Evolutionary conservation across 106 monocot genomes (phyloP).

Genomic region (Posidonia australis): DNA sequence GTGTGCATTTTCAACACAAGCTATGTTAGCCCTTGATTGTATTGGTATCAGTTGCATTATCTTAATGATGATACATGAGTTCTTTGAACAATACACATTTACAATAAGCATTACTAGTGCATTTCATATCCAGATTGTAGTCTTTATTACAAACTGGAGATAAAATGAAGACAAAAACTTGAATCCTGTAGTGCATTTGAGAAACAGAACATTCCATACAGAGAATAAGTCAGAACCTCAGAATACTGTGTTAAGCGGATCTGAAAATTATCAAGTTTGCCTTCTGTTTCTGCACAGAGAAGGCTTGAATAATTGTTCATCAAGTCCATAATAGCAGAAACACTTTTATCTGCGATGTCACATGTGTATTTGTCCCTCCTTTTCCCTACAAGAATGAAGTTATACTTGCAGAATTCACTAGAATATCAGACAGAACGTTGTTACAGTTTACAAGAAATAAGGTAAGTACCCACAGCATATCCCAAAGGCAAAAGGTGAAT

Average conservation of each 20-base stretch:
- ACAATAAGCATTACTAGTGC: too few species aligned
- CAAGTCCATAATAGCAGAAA: constrained; percentile 26
- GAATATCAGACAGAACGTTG: not conserved
- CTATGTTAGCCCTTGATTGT: too few species aligned
- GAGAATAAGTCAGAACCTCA: constrained; percentile 26
- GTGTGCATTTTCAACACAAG: too few species aligned
- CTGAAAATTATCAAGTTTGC: constrained; percentile 20
- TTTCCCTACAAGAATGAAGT: constrained; percentile 25
- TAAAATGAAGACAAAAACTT: too few species aligned
- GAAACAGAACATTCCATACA: not conserved
- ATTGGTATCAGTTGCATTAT: too few species aligned
- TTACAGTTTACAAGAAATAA: not conserved
- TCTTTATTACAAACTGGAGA: too few species aligned
- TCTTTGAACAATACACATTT: too few species aligned
- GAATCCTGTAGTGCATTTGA: too few species aligned
- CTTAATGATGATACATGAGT: too few species aligned
- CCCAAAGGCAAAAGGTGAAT: constrained; percentile 57
- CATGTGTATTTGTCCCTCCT: constrained; percentile 23
- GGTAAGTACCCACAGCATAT: constrained; percentile 48
- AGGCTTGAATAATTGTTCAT: constrained; percentile 20
- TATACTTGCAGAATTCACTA: not conserved
- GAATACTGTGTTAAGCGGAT: constrained; percentile 64
- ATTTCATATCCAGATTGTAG: too few species aligned
- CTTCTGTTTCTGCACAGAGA: constrained; percentile 12
- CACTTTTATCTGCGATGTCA: constrained; percentile 32